Conservation (phyloP, 768 basidiomycete species). For the Trametes cinnabarina region DNA sequence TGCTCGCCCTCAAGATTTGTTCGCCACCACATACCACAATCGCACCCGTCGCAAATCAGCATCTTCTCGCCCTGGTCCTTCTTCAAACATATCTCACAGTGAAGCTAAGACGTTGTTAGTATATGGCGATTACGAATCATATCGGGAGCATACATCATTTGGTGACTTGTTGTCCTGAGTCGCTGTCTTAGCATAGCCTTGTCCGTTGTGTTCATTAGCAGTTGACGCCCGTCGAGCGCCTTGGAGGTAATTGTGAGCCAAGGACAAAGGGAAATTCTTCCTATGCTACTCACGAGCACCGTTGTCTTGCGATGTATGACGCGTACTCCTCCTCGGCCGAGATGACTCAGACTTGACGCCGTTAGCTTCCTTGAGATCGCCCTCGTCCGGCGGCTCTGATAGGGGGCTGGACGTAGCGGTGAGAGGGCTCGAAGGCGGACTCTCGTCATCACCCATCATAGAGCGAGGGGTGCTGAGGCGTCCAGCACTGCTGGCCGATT, state of each 20-base stretch:
- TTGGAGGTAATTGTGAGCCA: neutral
- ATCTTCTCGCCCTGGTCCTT: slow-evolving; percentile 89
- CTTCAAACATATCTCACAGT: slow-evolving; percentile 91
- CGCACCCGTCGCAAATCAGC: slow-evolving; percentile 87
- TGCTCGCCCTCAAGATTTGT: neutral
- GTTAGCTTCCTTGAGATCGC: slow-evolving; percentile 56
- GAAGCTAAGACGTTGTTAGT: slow-evolving; percentile 46
- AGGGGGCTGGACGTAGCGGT: slow-evolving; percentile 76
- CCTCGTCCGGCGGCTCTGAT: slow-evolving; percentile 79
- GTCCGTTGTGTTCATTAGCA: neutral
- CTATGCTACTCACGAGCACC: slow-evolving; percentile 23
- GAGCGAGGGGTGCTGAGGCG: slow-evolving; percentile 26
- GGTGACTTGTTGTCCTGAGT: slow-evolving; percentile 3
- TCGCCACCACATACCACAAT: slow-evolving; percentile 53
- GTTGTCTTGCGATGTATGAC: slow-evolving; percentile 53
- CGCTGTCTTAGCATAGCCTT: neutral
- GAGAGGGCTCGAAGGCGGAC: slow-evolving; percentile 70
- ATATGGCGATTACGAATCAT: neutral
- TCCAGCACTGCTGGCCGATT: slow-evolving; percentile 38
- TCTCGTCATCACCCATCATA: slow-evolving; percentile 41
- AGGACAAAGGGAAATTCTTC: neutral
- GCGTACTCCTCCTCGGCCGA: slow-evolving; percentile 50
- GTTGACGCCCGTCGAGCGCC: slow-evolving; percentile 16
- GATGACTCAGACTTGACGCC: slow-evolving; percentile 35
- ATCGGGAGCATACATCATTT: slow-evolving; percentile 16